Conservation (phyloP, 78 protist genomes). For the Monocercomonoides exilis region DNA sequence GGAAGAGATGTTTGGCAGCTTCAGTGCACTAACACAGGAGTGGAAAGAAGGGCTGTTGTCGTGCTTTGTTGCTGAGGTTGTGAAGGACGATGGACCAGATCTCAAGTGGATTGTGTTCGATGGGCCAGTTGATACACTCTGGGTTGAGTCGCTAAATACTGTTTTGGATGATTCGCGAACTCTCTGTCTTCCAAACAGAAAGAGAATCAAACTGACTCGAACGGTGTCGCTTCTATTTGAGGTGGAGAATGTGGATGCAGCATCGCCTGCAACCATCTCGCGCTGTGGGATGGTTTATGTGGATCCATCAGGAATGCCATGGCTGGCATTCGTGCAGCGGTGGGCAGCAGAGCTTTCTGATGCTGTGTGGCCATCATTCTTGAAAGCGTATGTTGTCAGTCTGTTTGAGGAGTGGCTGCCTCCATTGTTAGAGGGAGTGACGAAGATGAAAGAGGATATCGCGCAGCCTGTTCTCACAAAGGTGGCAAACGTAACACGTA, state of each 20-base stretch:
- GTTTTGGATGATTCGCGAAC: slow-evolving; percentile 74
- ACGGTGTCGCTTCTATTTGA: slow-evolving; percentile 62
- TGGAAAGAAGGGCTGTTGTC: slow-evolving; percentile 67
- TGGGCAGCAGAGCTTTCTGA: slow-evolving; percentile 37
- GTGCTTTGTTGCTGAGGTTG: slow-evolving; percentile 30
- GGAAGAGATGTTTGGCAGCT: slow-evolving; percentile 67
- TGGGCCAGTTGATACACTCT: slow-evolving; percentile 79
- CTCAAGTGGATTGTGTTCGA: slow-evolving; percentile 67
- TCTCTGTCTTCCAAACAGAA: slow-evolving; percentile 67
- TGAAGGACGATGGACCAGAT: slow-evolving; percentile 26
- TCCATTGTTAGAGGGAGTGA: slow-evolving; percentile 4
- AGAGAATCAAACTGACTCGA: slow-evolving; percentile 61
- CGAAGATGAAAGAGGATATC: slow-evolving; percentile 38
- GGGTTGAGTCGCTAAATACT: slow-evolving; percentile 71
- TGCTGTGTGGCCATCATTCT: not conserved
- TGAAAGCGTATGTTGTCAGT: not conserved
- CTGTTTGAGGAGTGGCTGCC: too few species aligned
- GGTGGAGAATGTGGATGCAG: slow-evolving; percentile 64
- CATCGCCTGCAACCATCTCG: slow-evolving; percentile 81
- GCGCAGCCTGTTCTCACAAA: slow-evolving; percentile 11
- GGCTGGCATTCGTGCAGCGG: slow-evolving; percentile 34
- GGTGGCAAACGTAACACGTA: slow-evolving; percentile 28
- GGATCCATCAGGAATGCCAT: slow-evolving; percentile 45
- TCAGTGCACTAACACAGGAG: slow-evolving; percentile 53
- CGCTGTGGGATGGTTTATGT: slow-evolving; percentile 80